A percentile compares a stretch with the other conserved stretches of the same genome.
These are phyloP conservation scores for Tetracladium maxilliforme DNA, from an alignment of 2,329 filamentous ascomycete genomes.

Conservation along the genomic window DNA sequence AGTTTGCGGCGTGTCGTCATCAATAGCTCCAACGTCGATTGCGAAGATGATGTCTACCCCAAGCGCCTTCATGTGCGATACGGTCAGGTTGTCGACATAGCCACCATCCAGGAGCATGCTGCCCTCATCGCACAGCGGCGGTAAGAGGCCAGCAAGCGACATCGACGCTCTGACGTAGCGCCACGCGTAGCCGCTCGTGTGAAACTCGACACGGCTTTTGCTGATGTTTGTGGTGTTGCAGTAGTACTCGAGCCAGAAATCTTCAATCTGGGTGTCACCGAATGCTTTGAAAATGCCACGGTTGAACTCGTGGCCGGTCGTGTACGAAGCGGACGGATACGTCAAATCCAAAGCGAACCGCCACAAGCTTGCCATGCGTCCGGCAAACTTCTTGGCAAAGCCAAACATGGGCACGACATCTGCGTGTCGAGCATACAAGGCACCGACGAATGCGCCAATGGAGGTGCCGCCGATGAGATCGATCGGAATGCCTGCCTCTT, in stretches of 20 bases:
- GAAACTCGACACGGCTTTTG: slow-evolving; percentile 80
- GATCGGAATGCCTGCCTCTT: slow-evolving; percentile 92
- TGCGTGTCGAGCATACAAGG: slow-evolving; percentile 86
- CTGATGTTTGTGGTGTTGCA: slow-evolving; percentile 99
- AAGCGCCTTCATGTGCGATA: slow-evolving; percentile 90
- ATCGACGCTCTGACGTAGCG: slow-evolving; percentile 92
- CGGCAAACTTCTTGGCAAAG: slow-evolving; percentile 90
- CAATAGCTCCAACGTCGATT: slow-evolving; percentile 82
- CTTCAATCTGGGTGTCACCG: slow-evolving; percentile 91
- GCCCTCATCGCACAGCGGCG: slow-evolving; percentile 90
- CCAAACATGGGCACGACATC: slow-evolving; percentile 97
- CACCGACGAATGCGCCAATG: slow-evolving; percentile 90
- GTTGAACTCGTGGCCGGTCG: slow-evolving; percentile 97
- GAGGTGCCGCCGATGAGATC: slow-evolving; percentile 93
- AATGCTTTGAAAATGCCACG: slow-evolving; percentile 98
- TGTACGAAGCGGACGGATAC: slow-evolving; percentile 93
- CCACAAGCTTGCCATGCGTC: slow-evolving; percentile 99
- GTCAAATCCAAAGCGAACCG: slow-evolving; percentile 93
- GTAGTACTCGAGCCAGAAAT: slow-evolving; percentile 98
- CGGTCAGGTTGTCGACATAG: slow-evolving; percentile 93
- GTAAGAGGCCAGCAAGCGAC: slow-evolving; percentile 84
- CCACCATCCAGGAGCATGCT: slow-evolving; percentile 94
- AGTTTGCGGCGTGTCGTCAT: slow-evolving; percentile 80
- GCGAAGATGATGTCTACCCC: slow-evolving; percentile 93
- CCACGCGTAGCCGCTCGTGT: slow-evolving; percentile 95